These are phyloP conservation scores for Hygrophoropsis aurantiaca DNA, from an alignment of 768 basidiomycete species.

Conservation along the genomic window DNA sequence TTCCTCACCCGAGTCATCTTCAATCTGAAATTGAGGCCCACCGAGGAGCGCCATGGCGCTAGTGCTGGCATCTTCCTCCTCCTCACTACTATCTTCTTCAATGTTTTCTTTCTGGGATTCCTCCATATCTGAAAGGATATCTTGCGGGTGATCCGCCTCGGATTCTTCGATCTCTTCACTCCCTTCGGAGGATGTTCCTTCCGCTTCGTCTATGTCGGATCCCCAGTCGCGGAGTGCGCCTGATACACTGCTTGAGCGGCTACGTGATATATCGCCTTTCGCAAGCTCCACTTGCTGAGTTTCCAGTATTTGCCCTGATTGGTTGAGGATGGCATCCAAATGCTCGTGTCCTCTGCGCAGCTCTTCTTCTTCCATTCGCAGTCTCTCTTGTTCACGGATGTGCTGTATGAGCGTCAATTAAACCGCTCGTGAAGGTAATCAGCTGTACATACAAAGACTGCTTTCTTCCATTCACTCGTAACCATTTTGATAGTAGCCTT, in stretches of 20 bases:
- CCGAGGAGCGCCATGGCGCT: slow-evolving; percentile 28
- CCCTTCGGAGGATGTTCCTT: slow-evolving; percentile 19
- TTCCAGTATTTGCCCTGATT: slow-evolving; percentile 83
- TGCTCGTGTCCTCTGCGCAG: slow-evolving; percentile 78
- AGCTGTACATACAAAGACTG: slow-evolving; percentile 63
- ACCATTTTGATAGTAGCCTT: slow-evolving; percentile 73
- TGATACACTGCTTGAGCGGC: slow-evolving; percentile 56
- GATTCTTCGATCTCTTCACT: slow-evolving; percentile 38
- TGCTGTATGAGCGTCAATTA: slow-evolving; percentile 42
- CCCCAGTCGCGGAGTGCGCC: slow-evolving; percentile 20
- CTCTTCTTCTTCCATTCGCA: slow-evolving; percentile 72
- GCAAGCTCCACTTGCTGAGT: slow-evolving; percentile 76
- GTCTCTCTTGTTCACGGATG: slow-evolving; percentile 68
- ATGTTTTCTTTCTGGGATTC: slow-evolving; percentile 17
- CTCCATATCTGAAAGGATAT: slow-evolving; percentile 5
- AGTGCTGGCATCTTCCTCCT: slow-evolving; percentile 32
- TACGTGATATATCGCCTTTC: slow-evolving; percentile 50
- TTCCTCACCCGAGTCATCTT: slow-evolving; percentile 17
- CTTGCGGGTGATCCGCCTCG: slow-evolving; percentile 36
- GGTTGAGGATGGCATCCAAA: slow-evolving; percentile 85
- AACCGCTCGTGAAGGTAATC: too few relatives aligned
- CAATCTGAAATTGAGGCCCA: slow-evolving; percentile 4
- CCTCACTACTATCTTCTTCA: slow-evolving; percentile 40
- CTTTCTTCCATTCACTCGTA: slow-evolving; percentile 83
- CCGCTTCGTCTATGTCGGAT: slow-evolving; percentile 20